These are phyloP conservation scores for Paraphoma sp. DNA, from an alignment of 2,329 filamentous ascomycete genomes.

Conservation along the genomic window DNA sequence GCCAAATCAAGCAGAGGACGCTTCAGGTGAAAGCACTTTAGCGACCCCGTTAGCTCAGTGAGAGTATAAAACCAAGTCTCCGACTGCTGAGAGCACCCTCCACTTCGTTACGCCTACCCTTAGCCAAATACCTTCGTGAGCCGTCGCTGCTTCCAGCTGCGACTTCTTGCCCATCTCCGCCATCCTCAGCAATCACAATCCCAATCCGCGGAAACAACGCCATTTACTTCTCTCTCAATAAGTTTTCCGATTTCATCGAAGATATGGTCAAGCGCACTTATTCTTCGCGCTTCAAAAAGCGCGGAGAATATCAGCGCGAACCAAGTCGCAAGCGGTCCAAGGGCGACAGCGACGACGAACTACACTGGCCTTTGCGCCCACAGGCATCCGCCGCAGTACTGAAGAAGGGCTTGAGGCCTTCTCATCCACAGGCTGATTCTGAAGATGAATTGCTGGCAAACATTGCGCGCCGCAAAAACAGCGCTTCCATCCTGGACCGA, in stretches of 20 bases:
- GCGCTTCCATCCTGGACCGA: slow-evolving; percentile 20
- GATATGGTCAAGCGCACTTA: slow-evolving; percentile 20
- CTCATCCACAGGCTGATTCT: background rate
- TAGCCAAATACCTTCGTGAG: no score
- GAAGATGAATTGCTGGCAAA: background rate
- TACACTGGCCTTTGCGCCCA: background rate
- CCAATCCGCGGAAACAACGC: background rate
- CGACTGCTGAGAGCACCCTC: no score
- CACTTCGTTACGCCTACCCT: no score
- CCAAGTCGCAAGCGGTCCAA: slow-evolving; percentile 22
- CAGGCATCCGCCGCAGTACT: background rate
- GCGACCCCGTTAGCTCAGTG: no score
- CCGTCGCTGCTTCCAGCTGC: background rate
- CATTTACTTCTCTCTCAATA: background rate
- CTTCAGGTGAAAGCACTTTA: no score
- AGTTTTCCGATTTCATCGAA: background rate
- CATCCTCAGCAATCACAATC: background rate
- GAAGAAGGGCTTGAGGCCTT: background rate
- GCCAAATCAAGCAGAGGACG: no score
- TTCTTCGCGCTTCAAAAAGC: slow-evolving; percentile 22
- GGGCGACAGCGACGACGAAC: slow-evolving; percentile 14
- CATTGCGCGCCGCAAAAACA: slow-evolving; percentile 3
- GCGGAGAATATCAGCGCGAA: slow-evolving; percentile 4
- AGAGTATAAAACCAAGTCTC: no score
- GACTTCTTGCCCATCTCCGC: no score